phyloP scores from a whole-genome alignment of 441 rosid species.

The Theobroma grandiflorum region DNA sequence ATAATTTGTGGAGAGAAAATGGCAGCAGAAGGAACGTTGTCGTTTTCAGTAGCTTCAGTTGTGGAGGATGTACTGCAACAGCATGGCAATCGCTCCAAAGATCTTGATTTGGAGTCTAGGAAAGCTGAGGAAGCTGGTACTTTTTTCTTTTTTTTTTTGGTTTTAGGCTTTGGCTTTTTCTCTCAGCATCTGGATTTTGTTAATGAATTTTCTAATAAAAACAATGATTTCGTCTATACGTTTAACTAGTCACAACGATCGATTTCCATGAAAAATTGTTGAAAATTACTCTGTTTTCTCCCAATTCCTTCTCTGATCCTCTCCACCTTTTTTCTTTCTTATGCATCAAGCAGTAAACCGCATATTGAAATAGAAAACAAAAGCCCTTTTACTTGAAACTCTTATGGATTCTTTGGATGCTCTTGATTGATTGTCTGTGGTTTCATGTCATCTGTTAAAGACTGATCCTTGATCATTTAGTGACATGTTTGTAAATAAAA shows the following conservation, averaged over 20 bases:
- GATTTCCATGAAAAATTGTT: neutral
- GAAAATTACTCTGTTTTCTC: neutral
- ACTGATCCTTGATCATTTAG: neutral
- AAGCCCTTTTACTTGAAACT: neutral
- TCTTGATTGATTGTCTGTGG: neutral
- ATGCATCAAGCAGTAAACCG: too few species aligned
- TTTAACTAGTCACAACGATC: neutral
- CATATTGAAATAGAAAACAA: neutral
- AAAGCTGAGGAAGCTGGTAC: conserved; percentile 76
- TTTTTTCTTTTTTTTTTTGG: neutral
- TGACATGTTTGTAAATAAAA: neutral
- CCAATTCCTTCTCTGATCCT: neutral
- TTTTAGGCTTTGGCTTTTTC: neutral
- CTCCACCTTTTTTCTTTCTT: neutral
- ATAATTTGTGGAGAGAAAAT: conserved; percentile 35
- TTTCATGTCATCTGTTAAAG: too few species aligned
- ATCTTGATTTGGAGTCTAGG: conserved; percentile 71
- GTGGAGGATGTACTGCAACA: conserved; percentile 78
- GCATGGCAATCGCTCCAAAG: conserved; percentile 55
- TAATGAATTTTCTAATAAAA: neutral
- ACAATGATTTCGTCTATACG: neutral
- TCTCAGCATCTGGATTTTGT: neutral
- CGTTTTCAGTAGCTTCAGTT: conserved; percentile 69
- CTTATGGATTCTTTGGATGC: too few species aligned
- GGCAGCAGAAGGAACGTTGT: conserved; percentile 55